These are phyloP conservation scores for Aristolochia fimbriata DNA, from an alignment of 164 flowering plant species.

Conservation along the genomic window DNA sequence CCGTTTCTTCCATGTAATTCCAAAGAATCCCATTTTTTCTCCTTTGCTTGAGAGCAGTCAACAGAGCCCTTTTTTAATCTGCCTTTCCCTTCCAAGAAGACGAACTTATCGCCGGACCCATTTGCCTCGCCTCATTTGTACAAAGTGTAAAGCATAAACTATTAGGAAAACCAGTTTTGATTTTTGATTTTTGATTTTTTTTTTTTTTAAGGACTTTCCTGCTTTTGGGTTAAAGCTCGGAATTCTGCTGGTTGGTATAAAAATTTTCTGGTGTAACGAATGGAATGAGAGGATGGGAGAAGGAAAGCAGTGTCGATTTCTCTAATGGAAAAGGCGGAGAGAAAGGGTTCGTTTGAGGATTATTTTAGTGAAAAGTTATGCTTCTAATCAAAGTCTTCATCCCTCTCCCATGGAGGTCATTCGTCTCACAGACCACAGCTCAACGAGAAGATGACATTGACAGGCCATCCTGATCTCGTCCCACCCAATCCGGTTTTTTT, in stretches of 20 bases:
- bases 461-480: too few relatives aligned
- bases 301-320: not conserved
- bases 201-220: too few relatives aligned
- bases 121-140: not conserved
- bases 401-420: constrained; percentile 7
- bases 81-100: not conserved
- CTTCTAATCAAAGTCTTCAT: constrained; percentile 23
- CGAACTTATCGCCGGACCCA: not conserved
- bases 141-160: not conserved
- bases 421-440: not conserved
- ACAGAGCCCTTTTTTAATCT: not conserved
- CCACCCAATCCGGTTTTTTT: too few relatives aligned
- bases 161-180: not conserved
- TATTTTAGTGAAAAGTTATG: constrained; percentile 27
- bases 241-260: too few relatives aligned
- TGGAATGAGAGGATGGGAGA: too few relatives aligned
- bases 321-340: not conserved
- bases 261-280: too few relatives aligned
- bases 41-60: not conserved
- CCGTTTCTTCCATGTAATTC: not conserved
- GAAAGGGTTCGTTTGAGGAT: not conserved
- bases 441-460: too few relatives aligned
- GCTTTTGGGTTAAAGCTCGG: too few relatives aligned
- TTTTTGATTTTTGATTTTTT: too few relatives aligned
- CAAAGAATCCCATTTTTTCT: not conserved